Conservation (phyloP, 2,329 filamentous ascomycete genomes). For the Penicillium brevicompactum region DNA sequence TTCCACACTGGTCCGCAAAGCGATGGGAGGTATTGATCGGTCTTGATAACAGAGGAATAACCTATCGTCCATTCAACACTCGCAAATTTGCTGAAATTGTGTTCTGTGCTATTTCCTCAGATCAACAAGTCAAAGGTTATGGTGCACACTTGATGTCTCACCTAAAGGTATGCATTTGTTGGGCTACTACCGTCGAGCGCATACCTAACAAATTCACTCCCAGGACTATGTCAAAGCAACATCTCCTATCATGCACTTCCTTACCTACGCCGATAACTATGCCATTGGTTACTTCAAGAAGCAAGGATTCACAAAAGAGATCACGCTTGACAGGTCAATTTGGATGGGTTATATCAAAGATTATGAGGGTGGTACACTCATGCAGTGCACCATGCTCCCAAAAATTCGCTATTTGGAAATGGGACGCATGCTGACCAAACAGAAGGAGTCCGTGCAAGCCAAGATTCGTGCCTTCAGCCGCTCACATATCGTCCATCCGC, state of each 20-base stretch:
- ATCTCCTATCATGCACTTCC: slow-evolving; percentile 95
- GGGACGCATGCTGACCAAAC: slow-evolving; percentile 92
- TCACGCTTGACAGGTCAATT: slow-evolving; percentile 81
- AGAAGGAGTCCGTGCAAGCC: slow-evolving; percentile 91
- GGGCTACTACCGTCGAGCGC: neutral
- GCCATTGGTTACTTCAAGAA: slow-evolving; percentile 99
- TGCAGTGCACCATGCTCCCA: slow-evolving; percentile 98
- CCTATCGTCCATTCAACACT: slow-evolving; percentile 89
- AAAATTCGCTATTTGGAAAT: slow-evolving; percentile 91
- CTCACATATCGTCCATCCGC: slow-evolving; percentile 81
- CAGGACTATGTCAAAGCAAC: slow-evolving; percentile 93
- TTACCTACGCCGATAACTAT: slow-evolving; percentile 98
- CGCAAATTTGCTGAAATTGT: slow-evolving; percentile 97
- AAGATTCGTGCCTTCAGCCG: slow-evolving; percentile 93
- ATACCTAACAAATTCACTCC: slow-evolving; percentile 8
- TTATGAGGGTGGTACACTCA: slow-evolving; percentile 97
- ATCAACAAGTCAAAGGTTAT: slow-evolving; percentile 98
- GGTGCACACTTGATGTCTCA: slow-evolving; percentile 98
- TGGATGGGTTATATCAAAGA: slow-evolving; percentile 99
- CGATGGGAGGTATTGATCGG: slow-evolving; percentile 9
- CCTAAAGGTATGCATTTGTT: slow-evolving; percentile 64
- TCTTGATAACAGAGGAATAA: slow-evolving; percentile 72
- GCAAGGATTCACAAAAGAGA: slow-evolving; percentile 98
- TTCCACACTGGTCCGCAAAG: neutral
- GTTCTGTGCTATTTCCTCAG: slow-evolving; percentile 95